phyloP scores from a whole-genome alignment of 2,329 filamentous ascomycete species.

The Apiospora aurea region DNA sequence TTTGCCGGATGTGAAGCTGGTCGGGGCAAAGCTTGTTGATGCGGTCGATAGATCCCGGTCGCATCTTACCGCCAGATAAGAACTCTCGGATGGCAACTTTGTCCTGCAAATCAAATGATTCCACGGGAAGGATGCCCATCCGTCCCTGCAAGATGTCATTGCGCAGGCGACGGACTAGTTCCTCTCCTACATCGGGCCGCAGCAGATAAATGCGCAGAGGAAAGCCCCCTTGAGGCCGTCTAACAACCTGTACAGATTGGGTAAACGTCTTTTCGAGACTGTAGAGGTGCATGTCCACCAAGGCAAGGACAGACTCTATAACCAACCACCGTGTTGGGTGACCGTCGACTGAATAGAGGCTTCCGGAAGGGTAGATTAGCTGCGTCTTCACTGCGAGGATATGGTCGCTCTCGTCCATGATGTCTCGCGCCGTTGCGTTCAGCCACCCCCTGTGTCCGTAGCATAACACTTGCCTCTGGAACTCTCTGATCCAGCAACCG shows the following conservation, averaged over 20 bases:
- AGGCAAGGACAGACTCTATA: constrained; percentile 47
- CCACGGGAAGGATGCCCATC: constrained; percentile 41
- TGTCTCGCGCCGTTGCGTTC: constrained; percentile 57
- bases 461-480: constrained; percentile 53
- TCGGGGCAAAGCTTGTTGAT: constrained; percentile 44
- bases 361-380: constrained; percentile 62
- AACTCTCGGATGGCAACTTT: constrained; percentile 36
- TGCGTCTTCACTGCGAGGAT: constrained; percentile 61
- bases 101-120: constrained; percentile 41
- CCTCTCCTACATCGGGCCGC: constrained; percentile 52
- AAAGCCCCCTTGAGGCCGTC: constrained; percentile 49
- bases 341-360: constrained; percentile 56
- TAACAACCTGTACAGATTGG: constrained; percentile 54
- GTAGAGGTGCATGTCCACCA: constrained; percentile 49
- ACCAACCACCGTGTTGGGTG: constrained; percentile 59
- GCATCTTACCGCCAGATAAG: constrained; percentile 39
- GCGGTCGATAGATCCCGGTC: constrained; percentile 31
- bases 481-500: constrained; percentile 56
- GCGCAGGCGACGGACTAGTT: constrained; percentile 49
- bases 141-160: constrained; percentile 48
- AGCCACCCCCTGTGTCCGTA: constrained; percentile 59
- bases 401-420: constrained; percentile 69
- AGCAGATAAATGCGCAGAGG: constrained; percentile 65
- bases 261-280: constrained; percentile 48
- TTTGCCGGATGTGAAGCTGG: constrained; percentile 41